phyloP scores from a whole-genome alignment of 2,329 filamentous ascomycete genomes.

The Nigrospora osmanthi region DNA sequence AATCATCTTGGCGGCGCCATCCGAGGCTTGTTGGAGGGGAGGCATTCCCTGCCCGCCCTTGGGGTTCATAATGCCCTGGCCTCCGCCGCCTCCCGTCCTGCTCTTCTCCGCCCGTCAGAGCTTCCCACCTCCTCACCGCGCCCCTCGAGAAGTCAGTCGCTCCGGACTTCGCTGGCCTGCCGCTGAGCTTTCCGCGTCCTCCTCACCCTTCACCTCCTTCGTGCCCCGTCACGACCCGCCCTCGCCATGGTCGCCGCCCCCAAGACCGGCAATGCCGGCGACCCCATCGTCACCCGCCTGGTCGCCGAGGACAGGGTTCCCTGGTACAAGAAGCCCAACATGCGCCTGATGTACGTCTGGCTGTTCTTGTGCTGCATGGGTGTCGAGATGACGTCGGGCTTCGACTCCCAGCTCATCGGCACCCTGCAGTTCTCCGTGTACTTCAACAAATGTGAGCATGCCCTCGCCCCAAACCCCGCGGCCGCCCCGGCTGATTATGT shows the following conservation, averaged over 20 bases:
- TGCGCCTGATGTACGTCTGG: conserved; percentile 46
- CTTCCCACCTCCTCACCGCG: too few relatives aligned
- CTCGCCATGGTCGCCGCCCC: neutral
- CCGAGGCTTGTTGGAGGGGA: too few relatives aligned
- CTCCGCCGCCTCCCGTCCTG: too few relatives aligned
- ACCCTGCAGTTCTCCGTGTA: conserved; percentile 29
- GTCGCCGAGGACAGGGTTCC: conserved; percentile 29
- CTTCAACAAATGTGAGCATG: conserved; percentile 26
- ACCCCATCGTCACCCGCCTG: conserved; percentile 29
- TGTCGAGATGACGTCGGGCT: conserved; percentile 44
- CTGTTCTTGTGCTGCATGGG: conserved; percentile 54
- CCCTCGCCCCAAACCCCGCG: neutral
- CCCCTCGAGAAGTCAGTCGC: too few relatives aligned
- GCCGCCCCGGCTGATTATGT: conserved; percentile 12
- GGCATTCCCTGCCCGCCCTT: too few relatives aligned
- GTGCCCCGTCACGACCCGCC: too few relatives aligned
- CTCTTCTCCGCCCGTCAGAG: too few relatives aligned
- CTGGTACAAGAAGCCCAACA: conserved; percentile 54
- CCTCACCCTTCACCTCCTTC: too few relatives aligned
- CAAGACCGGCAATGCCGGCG: conserved; percentile 9
- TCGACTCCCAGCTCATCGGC: conserved; percentile 38
- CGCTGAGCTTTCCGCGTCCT: too few relatives aligned
- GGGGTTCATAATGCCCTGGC: too few relatives aligned
- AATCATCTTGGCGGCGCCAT: too few relatives aligned
- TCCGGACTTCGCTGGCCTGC: too few relatives aligned